Evolutionary conservation across 345 rosid species (phyloP), one percentile per base, ranked within the genome.

Genomic region (Limnanthes douglasii): DNA sequence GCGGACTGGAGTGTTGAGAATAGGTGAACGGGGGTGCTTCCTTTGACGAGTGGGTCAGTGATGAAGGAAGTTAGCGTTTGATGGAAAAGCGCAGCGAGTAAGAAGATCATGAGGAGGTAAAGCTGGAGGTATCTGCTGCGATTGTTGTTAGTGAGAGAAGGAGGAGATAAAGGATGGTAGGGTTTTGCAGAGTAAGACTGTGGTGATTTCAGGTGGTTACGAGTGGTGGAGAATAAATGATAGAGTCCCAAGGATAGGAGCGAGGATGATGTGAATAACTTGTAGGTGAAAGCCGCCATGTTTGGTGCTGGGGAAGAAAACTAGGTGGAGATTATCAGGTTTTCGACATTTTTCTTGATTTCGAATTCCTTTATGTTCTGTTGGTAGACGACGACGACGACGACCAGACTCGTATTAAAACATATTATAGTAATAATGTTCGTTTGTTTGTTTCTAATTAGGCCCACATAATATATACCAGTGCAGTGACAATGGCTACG

Each of bases 21-120:
- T 61, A 48, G 66, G 61, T 84, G 92, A 45, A 90, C 94, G 7
- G 98, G 92, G 13, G 93, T 64, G 34, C 70, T 56, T 27, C 98
- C 96, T 47, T 73, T 72, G 40, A 80, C 55, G 45, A 84, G 86
- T 5, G 96, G 98, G 46, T 84, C 94, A 25, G 85, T 53, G 54
- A 72, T 71, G 60, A 72, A 41, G 21, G 98, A 72, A 40, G 58
- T 28, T 25, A 75, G 46, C 66, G 72, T 56, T 57, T 77, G 78
- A 74, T 78, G 86, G 46, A 54, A 54, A 39, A 64, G 65, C 38
- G 93, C 63, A 28, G 73, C 11, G 70, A 78, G 58, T 15, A 90
- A 93, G 43, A 48, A 80, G 65, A 65, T 15, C 8, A 70, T 35
- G 37, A 72, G 54, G 30, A 82, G 64, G 59, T 68, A 61, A 13